These are phyloP conservation scores for Colletotrichum sp. DNA, from an alignment of 2,329 filamentous ascomycete species.

Conservation along the genomic window DNA sequence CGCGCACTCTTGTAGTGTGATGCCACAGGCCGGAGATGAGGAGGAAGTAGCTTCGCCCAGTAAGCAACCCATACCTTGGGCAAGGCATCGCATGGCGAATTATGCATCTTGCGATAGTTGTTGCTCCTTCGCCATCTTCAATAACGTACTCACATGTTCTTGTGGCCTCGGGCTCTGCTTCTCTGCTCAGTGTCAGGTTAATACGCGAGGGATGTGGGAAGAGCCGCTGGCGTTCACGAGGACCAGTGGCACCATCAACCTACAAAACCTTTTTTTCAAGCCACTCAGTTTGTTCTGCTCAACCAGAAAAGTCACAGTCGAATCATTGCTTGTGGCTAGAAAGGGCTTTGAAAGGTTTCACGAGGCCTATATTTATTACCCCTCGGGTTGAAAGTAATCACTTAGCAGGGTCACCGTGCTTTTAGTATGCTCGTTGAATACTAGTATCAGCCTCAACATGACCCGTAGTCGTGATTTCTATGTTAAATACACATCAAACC, in stretches of 20 bases:
- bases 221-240: neutral
- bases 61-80: neutral
- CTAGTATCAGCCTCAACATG: no score
- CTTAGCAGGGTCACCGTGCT: no score
- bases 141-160: neutral
- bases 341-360: neutral
- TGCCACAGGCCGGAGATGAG: neutral
- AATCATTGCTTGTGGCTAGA: neutral
- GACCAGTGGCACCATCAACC: neutral
- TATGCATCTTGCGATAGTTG: neutral
- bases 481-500: no score
- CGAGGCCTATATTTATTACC: neutral
- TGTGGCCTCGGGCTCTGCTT: fast-evolving
- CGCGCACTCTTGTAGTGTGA: neutral
- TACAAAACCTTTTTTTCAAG: neutral
- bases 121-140: fast-evolving
- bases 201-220: neutral
- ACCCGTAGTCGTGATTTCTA: no score
- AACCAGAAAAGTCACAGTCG: no score
- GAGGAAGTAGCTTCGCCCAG: neutral
- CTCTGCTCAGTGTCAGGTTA: neutral
- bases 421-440: no score
- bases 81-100: neutral
- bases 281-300: neutral
- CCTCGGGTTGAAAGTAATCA: no score